phyloP scores from a whole-genome alignment of 179 eudicot species.

The Gypsophila paniculata region DNA sequence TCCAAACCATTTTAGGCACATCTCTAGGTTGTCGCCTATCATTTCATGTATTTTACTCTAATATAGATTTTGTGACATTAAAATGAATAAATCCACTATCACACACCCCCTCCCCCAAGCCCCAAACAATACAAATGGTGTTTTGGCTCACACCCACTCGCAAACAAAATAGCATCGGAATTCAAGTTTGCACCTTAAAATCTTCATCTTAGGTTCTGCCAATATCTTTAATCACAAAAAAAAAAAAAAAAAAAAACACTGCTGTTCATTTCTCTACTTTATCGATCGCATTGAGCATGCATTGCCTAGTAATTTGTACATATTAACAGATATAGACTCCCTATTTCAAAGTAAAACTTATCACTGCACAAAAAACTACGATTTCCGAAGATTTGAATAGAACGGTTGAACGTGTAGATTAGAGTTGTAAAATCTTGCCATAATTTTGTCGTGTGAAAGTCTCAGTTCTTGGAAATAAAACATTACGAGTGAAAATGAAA shows the following conservation, averaged over 20 bases:
- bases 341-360: not conserved
- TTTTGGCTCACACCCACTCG: not conserved
- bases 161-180: not conserved
- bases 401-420: not conserved
- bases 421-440: not conserved
- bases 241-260: too few species aligned
- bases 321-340: not conserved
- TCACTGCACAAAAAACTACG: not conserved
- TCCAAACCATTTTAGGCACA: not conserved
- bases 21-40: conserved; percentile 1
- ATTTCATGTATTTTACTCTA: not conserved
- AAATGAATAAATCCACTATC: not conserved
- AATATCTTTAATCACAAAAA: not conserved
- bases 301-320: not conserved
- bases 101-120: not conserved
- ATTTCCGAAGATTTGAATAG: not conserved
- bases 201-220: not conserved
- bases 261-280: not conserved
- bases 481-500: not conserved
- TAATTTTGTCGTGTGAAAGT: not conserved
- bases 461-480: not conserved
- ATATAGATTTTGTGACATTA: not conserved
- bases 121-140: not conserved
- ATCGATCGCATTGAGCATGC: not conserved
- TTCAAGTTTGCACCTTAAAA: not conserved